Evolutionary conservation across 139 green algal species (phyloP), one percentile per base, ranked within the genome.

Genomic region (Chlamydomonas asymmetrica): DNA sequence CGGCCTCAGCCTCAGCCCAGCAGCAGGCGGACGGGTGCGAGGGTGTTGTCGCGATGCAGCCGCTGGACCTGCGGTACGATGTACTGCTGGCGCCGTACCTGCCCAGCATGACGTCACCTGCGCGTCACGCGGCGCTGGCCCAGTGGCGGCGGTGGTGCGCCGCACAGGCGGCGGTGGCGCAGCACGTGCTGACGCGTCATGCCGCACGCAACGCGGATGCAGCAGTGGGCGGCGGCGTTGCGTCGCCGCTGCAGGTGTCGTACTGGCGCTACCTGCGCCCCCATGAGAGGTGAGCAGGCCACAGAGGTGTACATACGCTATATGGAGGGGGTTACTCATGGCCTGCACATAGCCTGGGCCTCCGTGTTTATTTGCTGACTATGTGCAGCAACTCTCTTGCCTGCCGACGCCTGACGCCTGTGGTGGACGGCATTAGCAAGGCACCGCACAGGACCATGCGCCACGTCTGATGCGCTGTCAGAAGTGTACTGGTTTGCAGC

Each of bases 251-350:
- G 52, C 85, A 94, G 80, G 57, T 84, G 40, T 90, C 85, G 3
- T 82, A 61, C 69, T 94, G 87, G 87, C 78, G 89, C 5, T 68
- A 75, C 31, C 59, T 52, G 5, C 76, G 83, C 13, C 89, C 89
- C 3, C 43, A 82, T 52, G 85, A 90, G 50, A 66, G 70, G 70
- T 76, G 40, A 8, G 50, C n/a, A n/a, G n/a, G n/a, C n/a, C n/a
- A n/a, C n/a, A n/a, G n/a, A n/a, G n/a, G n/a, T n/a, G n/a, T n/a
- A n/a, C n/a, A n/a, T n/a, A n/a, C n/a, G n/a, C n/a, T n/a, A n/a
- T n/a, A n/a, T n/a, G n/a, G n/a, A n/a, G n/a, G n/a, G n/a, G n/a
- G n/a, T n/a, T n/a, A n/a, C n/a, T n/a, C n/a, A n/a, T n/a, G n/a
- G n/a, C n/a, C n/a, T n/a, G n/a, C n/a, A n/a, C n/a, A n/a, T n/a